These are phyloP conservation scores for Sordariomycetes sp. DNA, from an alignment of 2,329 filamentous ascomycete species.

Conservation along the genomic window DNA sequence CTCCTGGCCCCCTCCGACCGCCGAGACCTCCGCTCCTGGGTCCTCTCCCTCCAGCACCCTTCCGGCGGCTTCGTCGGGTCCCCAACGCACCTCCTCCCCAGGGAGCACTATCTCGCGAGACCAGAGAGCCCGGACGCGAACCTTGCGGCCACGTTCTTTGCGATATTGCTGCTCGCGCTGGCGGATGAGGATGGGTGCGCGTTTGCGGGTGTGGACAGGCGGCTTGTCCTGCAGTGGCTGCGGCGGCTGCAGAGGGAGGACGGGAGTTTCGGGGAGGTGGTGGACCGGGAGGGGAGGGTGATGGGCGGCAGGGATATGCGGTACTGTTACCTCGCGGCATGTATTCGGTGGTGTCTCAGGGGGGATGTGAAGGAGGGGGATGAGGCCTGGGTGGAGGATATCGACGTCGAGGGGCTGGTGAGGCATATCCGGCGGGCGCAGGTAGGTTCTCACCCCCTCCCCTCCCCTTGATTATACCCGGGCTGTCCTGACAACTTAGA, in stretches of 20 bases:
- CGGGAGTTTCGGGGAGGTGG: conserved; percentile 82
- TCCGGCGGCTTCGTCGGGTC: conserved; percentile 82
- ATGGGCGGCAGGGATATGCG: conserved; percentile 74
- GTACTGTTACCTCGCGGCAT: conserved; percentile 75
- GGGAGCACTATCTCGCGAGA: conserved; percentile 11
- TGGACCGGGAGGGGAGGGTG: conserved; percentile 44
- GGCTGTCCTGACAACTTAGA: conserved; percentile 26
- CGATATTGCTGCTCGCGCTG: conserved; percentile 56
- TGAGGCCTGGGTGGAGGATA: conserved; percentile 49
- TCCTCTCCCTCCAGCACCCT: conserved; percentile 75
- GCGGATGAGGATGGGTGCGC: conserved; percentile 31
- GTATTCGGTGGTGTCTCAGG: conserved; percentile 69
- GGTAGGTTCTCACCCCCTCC: conserved; percentile 12
- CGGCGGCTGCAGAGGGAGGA: conserved; percentile 62
- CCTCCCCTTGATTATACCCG: background rate
- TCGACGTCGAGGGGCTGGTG: conserved; percentile 59
- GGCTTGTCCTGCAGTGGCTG: conserved; percentile 61
- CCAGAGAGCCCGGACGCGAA: conserved; percentile 34
- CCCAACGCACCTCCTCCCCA: conserved; percentile 47
- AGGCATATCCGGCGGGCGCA: conserved; percentile 56
- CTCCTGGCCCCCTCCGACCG: conserved; percentile 33
- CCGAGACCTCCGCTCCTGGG: conserved; percentile 50
- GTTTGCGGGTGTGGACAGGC: conserved; percentile 52
- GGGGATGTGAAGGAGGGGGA: conserved; percentile 40
- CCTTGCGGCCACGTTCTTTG: conserved; percentile 80